phyloP scores from a whole-genome alignment of 2,329 filamentous ascomycete species.

The Grosmannia clavigera region DNA sequence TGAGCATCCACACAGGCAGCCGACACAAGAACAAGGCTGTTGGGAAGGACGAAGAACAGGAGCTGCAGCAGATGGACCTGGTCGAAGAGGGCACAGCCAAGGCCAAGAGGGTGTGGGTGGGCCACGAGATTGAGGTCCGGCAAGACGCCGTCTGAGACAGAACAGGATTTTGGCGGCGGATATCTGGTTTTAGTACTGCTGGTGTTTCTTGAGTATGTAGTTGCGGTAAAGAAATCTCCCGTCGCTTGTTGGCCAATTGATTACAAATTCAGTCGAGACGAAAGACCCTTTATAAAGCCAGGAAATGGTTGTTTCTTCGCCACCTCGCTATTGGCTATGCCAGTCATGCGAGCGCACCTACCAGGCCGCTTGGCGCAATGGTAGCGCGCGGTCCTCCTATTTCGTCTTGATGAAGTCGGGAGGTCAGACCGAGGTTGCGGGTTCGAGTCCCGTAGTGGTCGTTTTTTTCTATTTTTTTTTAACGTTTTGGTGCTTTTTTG shows the following conservation, averaged over 20 bases:
- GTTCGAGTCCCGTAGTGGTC: constrained; percentile 17
- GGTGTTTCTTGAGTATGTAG: too few relatives aligned
- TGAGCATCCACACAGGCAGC: not conserved
- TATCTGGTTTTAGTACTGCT: too few relatives aligned
- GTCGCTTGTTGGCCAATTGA: too few relatives aligned
- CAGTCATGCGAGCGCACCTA: not conserved
- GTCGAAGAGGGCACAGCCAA: not conserved
- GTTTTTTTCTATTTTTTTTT: not conserved
- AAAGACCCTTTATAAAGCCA: constrained; percentile 9
- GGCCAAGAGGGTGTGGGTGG: constrained; percentile 11
- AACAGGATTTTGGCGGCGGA: not conserved
- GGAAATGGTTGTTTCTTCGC: not conserved
- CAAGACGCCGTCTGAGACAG: not conserved
- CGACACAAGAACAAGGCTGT: not conserved
- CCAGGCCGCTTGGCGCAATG: constrained; percentile 16
- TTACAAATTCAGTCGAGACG: too few relatives aligned
- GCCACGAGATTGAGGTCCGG: constrained; percentile 11
- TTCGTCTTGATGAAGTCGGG: constrained; percentile 10
- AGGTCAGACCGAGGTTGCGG: constrained; percentile 16
- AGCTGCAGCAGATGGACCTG: constrained; percentile 14
- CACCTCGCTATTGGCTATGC: constrained; percentile 12
- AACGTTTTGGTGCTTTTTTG: not conserved
- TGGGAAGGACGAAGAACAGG: constrained; percentile 11
- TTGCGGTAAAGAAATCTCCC: too few relatives aligned
- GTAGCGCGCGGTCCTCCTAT: constrained; percentile 17